These are phyloP conservation scores for Cutaneotrichosporon dermatis DNA, from an alignment of 1,284 basidiomycete species.

Conservation along the genomic window DNA sequence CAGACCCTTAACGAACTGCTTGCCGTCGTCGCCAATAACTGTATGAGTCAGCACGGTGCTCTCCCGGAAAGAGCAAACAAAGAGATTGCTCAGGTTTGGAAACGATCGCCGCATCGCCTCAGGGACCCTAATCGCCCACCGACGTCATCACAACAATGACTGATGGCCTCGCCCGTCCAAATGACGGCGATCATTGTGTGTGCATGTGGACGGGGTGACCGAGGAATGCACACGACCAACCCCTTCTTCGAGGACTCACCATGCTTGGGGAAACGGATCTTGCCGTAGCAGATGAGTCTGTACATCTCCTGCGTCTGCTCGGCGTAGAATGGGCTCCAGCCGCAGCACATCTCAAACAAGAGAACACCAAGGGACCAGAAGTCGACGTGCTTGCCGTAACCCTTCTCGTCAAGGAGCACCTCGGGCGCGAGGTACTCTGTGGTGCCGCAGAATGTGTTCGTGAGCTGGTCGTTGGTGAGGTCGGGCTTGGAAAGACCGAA, in stretches of 20 bases:
- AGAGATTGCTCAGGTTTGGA: too few species aligned
- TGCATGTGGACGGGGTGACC: too few species aligned
- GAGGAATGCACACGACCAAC: too few species aligned
- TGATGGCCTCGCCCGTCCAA: too few species aligned
- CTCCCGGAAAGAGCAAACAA: too few species aligned
- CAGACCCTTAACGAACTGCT: conserved; percentile 98
- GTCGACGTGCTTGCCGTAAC: conserved; percentile 97
- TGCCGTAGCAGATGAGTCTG: conserved; percentile 90
- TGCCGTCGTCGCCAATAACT: conserved; percentile 92
- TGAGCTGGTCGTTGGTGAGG: conserved; percentile 86
- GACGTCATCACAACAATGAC: too few species aligned
- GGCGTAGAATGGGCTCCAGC: conserved; percentile 99
- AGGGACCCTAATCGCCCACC: background rate
- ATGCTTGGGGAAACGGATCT: conserved; percentile 91
- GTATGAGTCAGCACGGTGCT: background rate
- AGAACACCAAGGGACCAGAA: conserved; percentile 95
- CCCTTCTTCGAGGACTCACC: conserved; percentile 36
- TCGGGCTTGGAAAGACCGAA: conserved; percentile 97
- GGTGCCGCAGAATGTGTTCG: conserved; percentile 96
- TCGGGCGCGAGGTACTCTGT: conserved; percentile 98
- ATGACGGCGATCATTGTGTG: too few species aligned
- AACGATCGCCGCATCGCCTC: background rate
- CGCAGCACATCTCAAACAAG: conserved; percentile 97
- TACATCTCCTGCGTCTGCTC: conserved; percentile 99
- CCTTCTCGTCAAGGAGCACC: conserved; percentile 96